A percentile compares a stretch with the other conserved stretches of the same genome.
phyloP scores from a whole-genome alignment of 768 basidiomycete species.

The Tephrocybe rancida region DNA sequence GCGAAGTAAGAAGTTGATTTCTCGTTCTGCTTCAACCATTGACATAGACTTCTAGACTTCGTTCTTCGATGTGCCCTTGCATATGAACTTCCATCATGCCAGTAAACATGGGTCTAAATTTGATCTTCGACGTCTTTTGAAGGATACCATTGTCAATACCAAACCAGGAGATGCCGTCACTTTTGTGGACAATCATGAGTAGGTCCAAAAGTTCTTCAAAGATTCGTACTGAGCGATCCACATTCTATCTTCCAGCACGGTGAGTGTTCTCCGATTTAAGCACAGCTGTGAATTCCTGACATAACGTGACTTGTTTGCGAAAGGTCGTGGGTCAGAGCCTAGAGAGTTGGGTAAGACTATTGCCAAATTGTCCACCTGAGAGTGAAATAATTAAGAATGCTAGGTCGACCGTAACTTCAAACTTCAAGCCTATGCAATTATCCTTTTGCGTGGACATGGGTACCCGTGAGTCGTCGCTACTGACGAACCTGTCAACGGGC shows the following conservation, averaged over 20 bases:
- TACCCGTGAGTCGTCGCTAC: conserved; percentile 60
- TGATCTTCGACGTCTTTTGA: conserved; percentile 76
- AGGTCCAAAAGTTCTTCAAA: conserved; percentile 26
- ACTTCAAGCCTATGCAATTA: conserved; percentile 79
- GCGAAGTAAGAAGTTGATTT: conserved; percentile 49
- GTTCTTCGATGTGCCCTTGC: conserved; percentile 91
- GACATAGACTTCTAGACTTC: conserved; percentile 53
- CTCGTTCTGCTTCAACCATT: not conserved
- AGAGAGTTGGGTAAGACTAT: conserved; percentile 72
- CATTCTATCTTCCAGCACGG: conserved; percentile 50
- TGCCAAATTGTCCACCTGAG: not conserved
- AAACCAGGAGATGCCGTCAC: conserved; percentile 85
- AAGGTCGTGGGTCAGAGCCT: conserved; percentile 69
- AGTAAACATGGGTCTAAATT: conserved; percentile 67
- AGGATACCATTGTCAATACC: conserved; percentile 65
- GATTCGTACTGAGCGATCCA: not conserved
- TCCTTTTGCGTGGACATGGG: conserved; percentile 69
- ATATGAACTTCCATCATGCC: conserved; percentile 80
- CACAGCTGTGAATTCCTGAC: not conserved
- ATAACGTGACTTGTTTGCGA: not conserved
- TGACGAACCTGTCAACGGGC: not conserved
- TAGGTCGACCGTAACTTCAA: conserved; percentile 77
- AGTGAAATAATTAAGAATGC: not conserved
- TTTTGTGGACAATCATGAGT: conserved; percentile 93
- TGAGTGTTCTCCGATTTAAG: conserved; percentile 28